Evolutionary conservation across 2,329 filamentous ascomycete species (phyloP), one percentile per base, ranked within the genome.

Genomic region (Aspergillus sp.): DNA sequence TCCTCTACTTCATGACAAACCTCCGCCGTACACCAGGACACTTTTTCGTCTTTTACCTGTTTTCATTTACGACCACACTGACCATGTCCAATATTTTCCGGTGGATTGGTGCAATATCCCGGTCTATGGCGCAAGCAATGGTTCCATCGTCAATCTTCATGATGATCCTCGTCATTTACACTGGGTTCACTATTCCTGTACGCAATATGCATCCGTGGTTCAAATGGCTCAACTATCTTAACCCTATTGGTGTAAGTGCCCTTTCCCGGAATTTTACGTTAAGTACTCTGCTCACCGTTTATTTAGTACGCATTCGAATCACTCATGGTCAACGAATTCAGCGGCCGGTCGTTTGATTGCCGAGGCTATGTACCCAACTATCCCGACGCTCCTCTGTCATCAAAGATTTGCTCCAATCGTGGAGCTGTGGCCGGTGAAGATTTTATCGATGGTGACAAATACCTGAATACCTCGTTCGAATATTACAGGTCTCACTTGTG

Each of bases 41-140:
- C 3, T 96, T 95, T 80, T 96, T 96, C 79, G 88, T 93, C 77
- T 96, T 91, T 81, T 76, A 91, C 56, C 80, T 96, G 44, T 84
- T 93, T 69, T 88, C 86, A 2, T 91, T 93, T 75, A 74, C 82
- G 58, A 86, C 86, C 1, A 90, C 90, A 0, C 63, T 96, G 66
- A 81, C 84, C 63, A 95, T 95, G 90, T 92, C 89, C 52, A 92
- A 91, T 84, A 83, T 93, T 62, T 96, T 96, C 83, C 85, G 91
- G 37, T 89, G 86, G 17, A 90, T 95, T 60, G 90, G 84, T 12
- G 88, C 89, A 0, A 79, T 89, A 3, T 92, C 91, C 3, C 82
- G 89, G 49, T 90, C 89, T 0, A 73, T 85, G 41, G 79, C 79
- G 0, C 82, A 85, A 64, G 83, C 84, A 43, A 75, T 85, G 76